Evolutionary conservation across 768 basidiomycete species (phyloP).

Genomic region (Suillus fuscotomentosus): DNA sequence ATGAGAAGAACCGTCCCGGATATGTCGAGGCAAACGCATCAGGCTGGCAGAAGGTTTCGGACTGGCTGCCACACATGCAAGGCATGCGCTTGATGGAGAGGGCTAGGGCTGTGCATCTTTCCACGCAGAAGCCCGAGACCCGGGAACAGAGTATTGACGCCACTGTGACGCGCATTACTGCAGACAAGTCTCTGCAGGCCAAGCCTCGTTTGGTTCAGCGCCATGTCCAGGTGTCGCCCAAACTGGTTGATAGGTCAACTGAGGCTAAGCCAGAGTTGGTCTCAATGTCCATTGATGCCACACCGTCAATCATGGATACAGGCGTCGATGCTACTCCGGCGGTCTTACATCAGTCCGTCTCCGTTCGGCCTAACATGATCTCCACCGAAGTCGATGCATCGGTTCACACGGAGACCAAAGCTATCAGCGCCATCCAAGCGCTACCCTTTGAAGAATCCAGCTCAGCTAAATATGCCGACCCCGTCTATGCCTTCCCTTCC

Average conservation of each 20-base stretch:
- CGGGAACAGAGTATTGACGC: constrained; percentile 53
- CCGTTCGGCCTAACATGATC: constrained; percentile 24
- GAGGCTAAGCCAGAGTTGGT: constrained; percentile 37
- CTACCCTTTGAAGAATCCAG: constrained; percentile 23
- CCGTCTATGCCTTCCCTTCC: constrained; percentile 32
- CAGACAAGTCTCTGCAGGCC: constrained; percentile 42
- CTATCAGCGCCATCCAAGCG: constrained; percentile 10
- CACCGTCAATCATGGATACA: constrained; percentile 43
- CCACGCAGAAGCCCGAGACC: constrained; percentile 16
- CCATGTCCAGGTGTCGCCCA: constrained; percentile 37
- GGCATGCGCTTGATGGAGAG: constrained; percentile 62
- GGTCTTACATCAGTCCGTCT: constrained; percentile 31
- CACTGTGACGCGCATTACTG: constrained; percentile 38
- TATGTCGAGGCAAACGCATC: constrained; percentile 65
- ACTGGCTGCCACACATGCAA: constrained; percentile 74
- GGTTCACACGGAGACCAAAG: constrained; percentile 16
- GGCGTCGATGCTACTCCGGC: constrained; percentile 45
- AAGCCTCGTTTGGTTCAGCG: constrained; percentile 35
- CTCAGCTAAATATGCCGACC: constrained; percentile 20
- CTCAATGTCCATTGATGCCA: constrained; percentile 52
- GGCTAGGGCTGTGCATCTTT: constrained; percentile 33
- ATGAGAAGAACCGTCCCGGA: constrained; percentile 72
- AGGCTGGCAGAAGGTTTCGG: constrained; percentile 67
- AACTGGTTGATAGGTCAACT: constrained; percentile 36
- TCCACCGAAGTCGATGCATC: constrained; percentile 36